Conservation (phyloP, 768 basidiomycete species). For the Xerocomellus amylosporus region DNA sequence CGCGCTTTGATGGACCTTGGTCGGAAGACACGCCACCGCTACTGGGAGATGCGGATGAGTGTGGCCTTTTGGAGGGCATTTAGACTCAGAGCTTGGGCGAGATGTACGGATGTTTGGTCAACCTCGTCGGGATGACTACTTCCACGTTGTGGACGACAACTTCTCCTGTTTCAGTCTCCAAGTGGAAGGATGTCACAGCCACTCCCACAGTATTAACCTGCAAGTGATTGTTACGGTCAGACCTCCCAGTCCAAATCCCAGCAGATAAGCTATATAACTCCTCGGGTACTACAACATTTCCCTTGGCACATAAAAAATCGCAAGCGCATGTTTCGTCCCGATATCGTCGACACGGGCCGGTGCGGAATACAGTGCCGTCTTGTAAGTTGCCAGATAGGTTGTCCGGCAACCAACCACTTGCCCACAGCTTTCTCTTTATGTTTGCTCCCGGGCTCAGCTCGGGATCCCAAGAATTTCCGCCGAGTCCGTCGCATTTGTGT, state of each 20-base stretch:
- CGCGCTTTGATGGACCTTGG: conserved; percentile 14
- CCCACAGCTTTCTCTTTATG: not conserved
- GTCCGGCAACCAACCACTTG: not conserved
- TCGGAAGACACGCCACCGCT: not conserved
- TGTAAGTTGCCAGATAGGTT: not conserved
- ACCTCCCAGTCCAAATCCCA: not conserved
- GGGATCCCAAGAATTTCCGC: not conserved
- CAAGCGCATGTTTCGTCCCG: not conserved
- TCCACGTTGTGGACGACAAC: too few relatives aligned
- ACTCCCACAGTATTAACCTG: not conserved
- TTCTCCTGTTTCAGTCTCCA: not conserved
- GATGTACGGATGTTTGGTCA: not conserved
- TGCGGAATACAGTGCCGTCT: not conserved
- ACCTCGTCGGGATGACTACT: not conserved
- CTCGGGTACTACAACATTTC: not conserved
- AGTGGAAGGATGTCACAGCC: not conserved
- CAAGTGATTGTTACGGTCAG: too few relatives aligned
- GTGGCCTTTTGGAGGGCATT: conserved; percentile 16
- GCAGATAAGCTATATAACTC: not conserved
- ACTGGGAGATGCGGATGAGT: conserved; percentile 1
- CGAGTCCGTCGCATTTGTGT: not conserved
- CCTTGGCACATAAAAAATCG: not conserved
- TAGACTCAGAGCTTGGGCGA: not conserved
- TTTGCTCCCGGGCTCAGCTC: not conserved
- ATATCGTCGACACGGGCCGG: not conserved